Percentiles rank a stretch among this genome's conserved stretches.
Evolutionary conservation across 805 yeast species (phyloP).

Genomic region (Ogataea nonfermentans): DNA sequence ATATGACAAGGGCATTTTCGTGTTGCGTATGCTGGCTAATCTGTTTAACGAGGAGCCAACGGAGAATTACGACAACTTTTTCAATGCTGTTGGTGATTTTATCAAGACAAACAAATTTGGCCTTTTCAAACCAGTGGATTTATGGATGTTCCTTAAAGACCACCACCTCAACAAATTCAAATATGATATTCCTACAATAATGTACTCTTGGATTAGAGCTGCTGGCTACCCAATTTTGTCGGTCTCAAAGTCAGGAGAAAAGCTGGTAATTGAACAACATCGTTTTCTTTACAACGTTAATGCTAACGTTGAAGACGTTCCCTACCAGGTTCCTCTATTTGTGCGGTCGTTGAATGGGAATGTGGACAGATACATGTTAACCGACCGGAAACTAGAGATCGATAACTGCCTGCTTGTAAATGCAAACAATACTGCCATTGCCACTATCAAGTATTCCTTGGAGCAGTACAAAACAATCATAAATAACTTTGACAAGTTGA

Average conservation of each 20-base stretch:
- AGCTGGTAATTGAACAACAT: constrained; percentile 39
- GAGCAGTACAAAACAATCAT: constrained; percentile 29
- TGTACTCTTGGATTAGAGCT: constrained; percentile 58
- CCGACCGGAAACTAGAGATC: constrained; percentile 39
- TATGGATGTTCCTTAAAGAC: constrained; percentile 45
- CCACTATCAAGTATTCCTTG: constrained; percentile 46
- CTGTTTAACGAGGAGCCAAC: constrained; percentile 35
- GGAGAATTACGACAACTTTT: constrained; percentile 32
- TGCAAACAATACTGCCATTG: constrained; percentile 45
- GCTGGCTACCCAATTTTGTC: constrained; percentile 58
- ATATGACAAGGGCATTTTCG: constrained; percentile 59
- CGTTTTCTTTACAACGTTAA: constrained; percentile 32
- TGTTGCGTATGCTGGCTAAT: constrained; percentile 51
- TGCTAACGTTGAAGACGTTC: constrained; percentile 48
- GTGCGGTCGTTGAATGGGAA: constrained; percentile 38
- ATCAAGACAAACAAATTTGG: constrained; percentile 36
- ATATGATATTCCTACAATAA: constrained; percentile 48
- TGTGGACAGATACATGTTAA: constrained; percentile 39
- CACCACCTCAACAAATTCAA: constrained; percentile 28
- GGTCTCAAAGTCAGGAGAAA: constrained; percentile 33
- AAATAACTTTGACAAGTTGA: constrained; percentile 23
- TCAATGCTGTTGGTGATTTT: constrained; percentile 39
- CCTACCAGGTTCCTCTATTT: constrained; percentile 61
- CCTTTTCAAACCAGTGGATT: constrained; percentile 46
- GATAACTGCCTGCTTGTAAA: constrained; percentile 37